Evolutionary conservation across 345 rosid genomes (phyloP), one percentile per base, ranked within the genome.

Genomic region (Salix koriyanagi): DNA sequence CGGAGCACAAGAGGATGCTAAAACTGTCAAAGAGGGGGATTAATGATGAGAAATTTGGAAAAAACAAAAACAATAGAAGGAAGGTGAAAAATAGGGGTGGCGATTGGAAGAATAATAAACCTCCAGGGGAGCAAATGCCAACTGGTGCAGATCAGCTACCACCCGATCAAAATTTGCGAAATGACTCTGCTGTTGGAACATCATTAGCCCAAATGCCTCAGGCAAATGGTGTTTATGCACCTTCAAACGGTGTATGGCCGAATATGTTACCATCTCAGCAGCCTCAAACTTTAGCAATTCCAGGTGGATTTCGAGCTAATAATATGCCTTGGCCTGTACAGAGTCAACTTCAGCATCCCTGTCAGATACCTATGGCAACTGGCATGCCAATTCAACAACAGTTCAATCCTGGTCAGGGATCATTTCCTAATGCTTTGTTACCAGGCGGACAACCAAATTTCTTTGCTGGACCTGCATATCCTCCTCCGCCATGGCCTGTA

Each of bases 11-110:
- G 88, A 89, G 86, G 72, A 83, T 84, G 88, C 87, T 76, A 70
- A 94, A 87, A 82, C 82, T 87, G 90, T 86, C 88, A 46, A 94
- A 92, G 87, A 89, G 98, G 77, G 89, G 89, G 25, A 70, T 77
- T 77, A 87, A 73, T 85, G 88, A 81, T 56, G 88, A 82, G 74
- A 85, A 76, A 28, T 70, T 61, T 46, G 88, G 84, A 60, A 87
- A 83, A 71, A 73, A 67, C 83, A 91, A 85, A 76, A 88, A 70
- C 39, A 82, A 80, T 76, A 88, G 83, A 77, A 94, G 82, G 89
- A 91, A 86, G 56, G 75, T 73, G 73, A 87, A 77, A 25, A 85
- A 81, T 75, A 79, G 86, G 79, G 90, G 86, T 48, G 80, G 65
- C 0, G 80, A 79, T 41, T 83, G 83, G 91, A 84, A 87, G 77